Conservation (phyloP, 179 eudicot species). For the Beta lomatogona region DNA sequence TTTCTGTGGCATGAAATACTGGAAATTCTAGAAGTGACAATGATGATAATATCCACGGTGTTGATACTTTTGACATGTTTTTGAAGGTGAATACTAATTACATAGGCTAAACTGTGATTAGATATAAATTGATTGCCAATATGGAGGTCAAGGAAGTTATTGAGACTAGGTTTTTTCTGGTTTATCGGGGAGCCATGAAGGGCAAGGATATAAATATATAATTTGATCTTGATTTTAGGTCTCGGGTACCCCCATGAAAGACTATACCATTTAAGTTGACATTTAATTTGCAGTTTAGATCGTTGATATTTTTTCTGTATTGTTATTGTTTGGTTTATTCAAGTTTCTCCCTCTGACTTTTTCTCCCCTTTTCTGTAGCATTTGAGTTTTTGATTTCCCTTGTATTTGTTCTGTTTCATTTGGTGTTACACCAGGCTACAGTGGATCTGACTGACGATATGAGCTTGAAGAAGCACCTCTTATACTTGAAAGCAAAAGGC, state of each 20-base stretch:
- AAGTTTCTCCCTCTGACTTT: too few species aligned
- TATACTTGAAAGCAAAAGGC: slow-evolving; percentile 37
- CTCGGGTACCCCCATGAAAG: background rate
- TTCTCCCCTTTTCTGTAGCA: background rate
- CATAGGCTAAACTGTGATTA: background rate
- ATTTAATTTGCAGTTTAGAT: background rate
- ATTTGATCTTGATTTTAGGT: background rate
- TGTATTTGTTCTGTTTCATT: background rate
- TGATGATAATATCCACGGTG: background rate
- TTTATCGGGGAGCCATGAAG: background rate
- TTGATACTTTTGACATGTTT: background rate
- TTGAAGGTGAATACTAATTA: background rate
- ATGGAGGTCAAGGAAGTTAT: background rate
- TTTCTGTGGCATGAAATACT: background rate
- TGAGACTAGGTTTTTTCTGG: background rate
- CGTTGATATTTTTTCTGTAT: background rate
- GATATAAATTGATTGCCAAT: background rate
- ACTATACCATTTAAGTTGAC: background rate
- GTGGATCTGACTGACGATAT: slow-evolving; percentile 54
- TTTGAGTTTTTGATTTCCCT: background rate
- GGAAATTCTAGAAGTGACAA: background rate
- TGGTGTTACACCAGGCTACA: slow-evolving; percentile 29
- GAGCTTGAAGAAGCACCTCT: slow-evolving; percentile 58
- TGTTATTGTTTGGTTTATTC: background rate
- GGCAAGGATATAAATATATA: background rate